phyloP scores from a whole-genome alignment of 2,329 filamentous ascomycete genomes.

The Curvularia sp. region DNA sequence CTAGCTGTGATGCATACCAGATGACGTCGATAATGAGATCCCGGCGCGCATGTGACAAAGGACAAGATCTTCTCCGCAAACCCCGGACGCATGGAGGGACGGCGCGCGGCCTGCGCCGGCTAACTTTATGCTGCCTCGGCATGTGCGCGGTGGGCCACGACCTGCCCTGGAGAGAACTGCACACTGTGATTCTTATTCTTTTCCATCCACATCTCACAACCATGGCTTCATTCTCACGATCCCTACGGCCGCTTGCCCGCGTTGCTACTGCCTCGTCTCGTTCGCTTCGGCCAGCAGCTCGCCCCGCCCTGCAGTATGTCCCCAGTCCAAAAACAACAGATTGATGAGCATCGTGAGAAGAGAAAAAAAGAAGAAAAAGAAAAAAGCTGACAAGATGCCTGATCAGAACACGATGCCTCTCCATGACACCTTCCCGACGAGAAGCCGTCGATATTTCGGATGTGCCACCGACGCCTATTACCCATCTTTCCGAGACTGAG shows the following conservation, averaged over 20 bases:
- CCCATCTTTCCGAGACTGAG: conserved; percentile 90
- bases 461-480: conserved; percentile 89
- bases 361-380: not conserved
- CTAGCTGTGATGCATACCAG: not conserved
- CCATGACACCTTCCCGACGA: conserved; percentile 48
- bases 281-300: conserved; percentile 38
- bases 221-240: conserved; percentile 45
- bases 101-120: conserved; percentile 17
- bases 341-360: conserved; percentile 8
- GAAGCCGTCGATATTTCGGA: conserved; percentile 65
- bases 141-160: conserved; percentile 7
- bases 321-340: not conserved
- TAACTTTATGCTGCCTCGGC: conserved; percentile 19
- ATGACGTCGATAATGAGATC: not conserved
- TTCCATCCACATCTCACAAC: conserved; percentile 4
- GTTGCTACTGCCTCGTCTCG: conserved; percentile 37
- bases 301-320: conserved; percentile 42
- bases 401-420: conserved; percentile 52
- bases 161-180: not conserved
- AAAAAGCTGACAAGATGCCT: not conserved
- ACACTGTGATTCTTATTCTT: not conserved
- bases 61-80: conserved; percentile 12
- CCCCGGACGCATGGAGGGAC: conserved; percentile 7
- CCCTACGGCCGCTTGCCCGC: conserved; percentile 42
- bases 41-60: conserved; percentile 14